Evolutionary conservation across 257 asterid genomes (phyloP).

Genomic region (Primulina tabacum): DNA sequence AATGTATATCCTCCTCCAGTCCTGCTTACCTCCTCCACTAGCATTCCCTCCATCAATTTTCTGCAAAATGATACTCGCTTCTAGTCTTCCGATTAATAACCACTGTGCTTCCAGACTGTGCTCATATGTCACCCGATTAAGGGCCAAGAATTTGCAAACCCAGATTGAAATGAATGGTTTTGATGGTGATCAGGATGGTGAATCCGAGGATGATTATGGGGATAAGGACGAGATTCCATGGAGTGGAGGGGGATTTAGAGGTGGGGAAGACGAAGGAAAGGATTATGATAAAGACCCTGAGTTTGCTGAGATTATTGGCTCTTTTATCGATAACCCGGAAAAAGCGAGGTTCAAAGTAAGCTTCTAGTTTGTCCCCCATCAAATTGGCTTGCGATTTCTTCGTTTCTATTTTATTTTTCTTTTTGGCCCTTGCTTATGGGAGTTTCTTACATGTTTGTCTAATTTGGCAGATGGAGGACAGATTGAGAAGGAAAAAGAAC

Average conservation of each 20-base stretch:
- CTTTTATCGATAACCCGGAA: constrained; percentile 68
- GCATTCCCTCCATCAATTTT: constrained; percentile 22
- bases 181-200: constrained; percentile 29
- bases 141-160: constrained; percentile 31
- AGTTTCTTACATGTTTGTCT: background rate
- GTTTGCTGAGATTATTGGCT: constrained; percentile 81
- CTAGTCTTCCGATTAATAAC: constrained; percentile 16
- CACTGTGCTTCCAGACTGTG: constrained; percentile 19
- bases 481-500: constrained; percentile 84
- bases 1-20: constrained; percentile 55
- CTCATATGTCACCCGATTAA: constrained; percentile 20
- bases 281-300: constrained; percentile 91
- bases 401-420: background rate
- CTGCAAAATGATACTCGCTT: constrained; percentile 20
- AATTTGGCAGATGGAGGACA: constrained; percentile 75
- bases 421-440: constrained; percentile 1
- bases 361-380: background rate
- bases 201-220: constrained; percentile 26
- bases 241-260: constrained; percentile 39
- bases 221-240: constrained; percentile 38
- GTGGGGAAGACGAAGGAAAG: constrained; percentile 48
- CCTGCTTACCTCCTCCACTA: constrained; percentile 28
- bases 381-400: background rate
- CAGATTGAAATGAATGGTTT: constrained; percentile 34
- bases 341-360: constrained; percentile 82